These are phyloP conservation scores for Penicillium sp. DNA, from an alignment of 2,329 filamentous ascomycete genomes.

Conservation along the genomic window DNA sequence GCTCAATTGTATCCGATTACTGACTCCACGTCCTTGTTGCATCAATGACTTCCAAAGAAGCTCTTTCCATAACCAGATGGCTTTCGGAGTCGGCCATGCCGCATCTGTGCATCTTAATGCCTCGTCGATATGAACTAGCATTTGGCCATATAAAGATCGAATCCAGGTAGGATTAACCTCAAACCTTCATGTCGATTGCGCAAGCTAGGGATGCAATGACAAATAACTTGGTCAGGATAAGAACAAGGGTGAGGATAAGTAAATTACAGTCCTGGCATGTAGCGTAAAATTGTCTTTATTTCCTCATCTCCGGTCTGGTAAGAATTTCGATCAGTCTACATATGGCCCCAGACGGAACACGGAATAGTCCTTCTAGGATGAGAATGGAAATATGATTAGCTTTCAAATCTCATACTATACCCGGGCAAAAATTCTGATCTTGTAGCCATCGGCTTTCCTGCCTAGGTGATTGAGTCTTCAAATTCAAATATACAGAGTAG, in stretches of 20 bases:
- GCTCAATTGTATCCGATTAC: not conserved
- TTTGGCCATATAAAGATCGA: not conserved
- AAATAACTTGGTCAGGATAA: not conserved
- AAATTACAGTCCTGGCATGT: not conserved
- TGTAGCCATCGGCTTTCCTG: not conserved
- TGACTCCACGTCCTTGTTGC: slow-evolving; percentile 3
- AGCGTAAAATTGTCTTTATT: not conserved
- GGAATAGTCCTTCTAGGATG: not conserved
- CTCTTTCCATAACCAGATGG: not conserved
- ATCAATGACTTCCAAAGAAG: not conserved
- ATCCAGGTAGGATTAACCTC: not conserved
- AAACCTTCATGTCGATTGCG: not conserved
- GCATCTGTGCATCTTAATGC: not conserved
- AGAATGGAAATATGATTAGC: not conserved
- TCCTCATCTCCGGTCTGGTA: not conserved
- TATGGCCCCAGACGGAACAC: not conserved
- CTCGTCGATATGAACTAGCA: too few species aligned
- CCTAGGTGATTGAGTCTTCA: not conserved
- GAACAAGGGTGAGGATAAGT: not conserved
- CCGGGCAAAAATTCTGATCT: not conserved
- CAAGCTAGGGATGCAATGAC: not conserved
- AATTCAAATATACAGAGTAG: not conserved
- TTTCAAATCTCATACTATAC: not conserved
- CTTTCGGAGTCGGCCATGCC: not conserved
- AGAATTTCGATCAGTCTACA: not conserved